phyloP scores from a whole-genome alignment of 495 filamentous ascomycete genomes.

The Penicillium tannophilum region DNA sequence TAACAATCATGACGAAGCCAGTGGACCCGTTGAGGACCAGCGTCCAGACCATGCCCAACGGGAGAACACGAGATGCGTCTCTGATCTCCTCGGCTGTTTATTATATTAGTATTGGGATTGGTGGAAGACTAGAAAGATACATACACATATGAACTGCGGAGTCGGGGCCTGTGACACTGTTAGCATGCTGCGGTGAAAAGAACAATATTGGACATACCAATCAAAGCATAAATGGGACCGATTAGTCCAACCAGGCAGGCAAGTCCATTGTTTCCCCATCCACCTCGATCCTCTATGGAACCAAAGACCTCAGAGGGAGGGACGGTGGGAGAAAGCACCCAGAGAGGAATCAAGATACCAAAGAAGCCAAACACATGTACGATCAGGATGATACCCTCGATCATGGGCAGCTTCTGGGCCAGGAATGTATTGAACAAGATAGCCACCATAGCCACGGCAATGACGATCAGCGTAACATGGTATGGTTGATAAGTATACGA shows the following conservation, averaged over 20 bases:
- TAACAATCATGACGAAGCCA: slow-evolving; percentile 44
- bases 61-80: slow-evolving; percentile 41
- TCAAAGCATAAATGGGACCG: slow-evolving; percentile 36
- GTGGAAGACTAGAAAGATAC: not conserved
- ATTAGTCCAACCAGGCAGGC: slow-evolving; percentile 34
- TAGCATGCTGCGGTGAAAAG: not conserved
- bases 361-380: slow-evolving; percentile 43
- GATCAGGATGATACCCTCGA: slow-evolving; percentile 42
- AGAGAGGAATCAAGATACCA: slow-evolving; percentile 44
- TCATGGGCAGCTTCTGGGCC: slow-evolving; percentile 38
- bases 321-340: slow-evolving; percentile 41
- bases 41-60: slow-evolving; percentile 40
- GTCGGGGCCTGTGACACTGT: slow-evolving; percentile 5
- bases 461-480: slow-evolving; percentile 47
- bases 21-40: slow-evolving; percentile 35
- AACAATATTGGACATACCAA: slow-evolving; percentile 6
- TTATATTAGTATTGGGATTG: not conserved
- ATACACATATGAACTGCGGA: slow-evolving; percentile 26
- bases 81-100: slow-evolving; percentile 46
- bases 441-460: slow-evolving; percentile 38
- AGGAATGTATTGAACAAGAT: slow-evolving; percentile 46
- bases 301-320: slow-evolving; percentile 45
- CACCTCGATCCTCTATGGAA: slow-evolving; percentile 45
- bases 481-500: slow-evolving; percentile 32
- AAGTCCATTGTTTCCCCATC: slow-evolving; percentile 37